Conservation (phyloP, 1,284 basidiomycete genomes). For the Cryptococcus hybrid region DNA sequence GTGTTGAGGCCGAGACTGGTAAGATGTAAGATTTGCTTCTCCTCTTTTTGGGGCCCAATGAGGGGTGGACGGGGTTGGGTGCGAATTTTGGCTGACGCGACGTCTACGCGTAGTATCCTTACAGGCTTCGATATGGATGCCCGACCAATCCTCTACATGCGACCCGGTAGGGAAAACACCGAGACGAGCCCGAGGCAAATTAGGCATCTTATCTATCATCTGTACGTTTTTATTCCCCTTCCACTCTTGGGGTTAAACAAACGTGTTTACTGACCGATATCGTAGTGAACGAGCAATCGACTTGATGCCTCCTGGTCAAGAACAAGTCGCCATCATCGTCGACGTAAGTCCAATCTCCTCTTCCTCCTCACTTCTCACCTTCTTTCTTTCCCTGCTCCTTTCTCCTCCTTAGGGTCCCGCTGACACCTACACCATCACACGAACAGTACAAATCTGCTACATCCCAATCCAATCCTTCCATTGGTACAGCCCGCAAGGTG, state of each 20-base stretch:
- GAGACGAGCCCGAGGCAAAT: constrained; percentile 70
- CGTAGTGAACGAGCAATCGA: constrained; percentile 80
- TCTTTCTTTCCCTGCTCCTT: no score
- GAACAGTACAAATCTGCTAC: constrained; percentile 68
- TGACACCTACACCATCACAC: not conserved
- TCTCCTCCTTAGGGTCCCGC: no score
- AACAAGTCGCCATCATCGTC: constrained; percentile 74
- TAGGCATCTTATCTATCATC: constrained; percentile 74
- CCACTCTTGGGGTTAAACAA: not conserved
- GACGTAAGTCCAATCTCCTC: constrained; percentile 51
- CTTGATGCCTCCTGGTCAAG: constrained; percentile 76
- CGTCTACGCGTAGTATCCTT: constrained; percentile 57
- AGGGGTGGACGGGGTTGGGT: not conserved
- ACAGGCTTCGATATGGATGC: constrained; percentile 80
- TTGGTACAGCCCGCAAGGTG: constrained; percentile 72
- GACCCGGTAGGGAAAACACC: constrained; percentile 78
- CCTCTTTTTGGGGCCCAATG: not conserved
- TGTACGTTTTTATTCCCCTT: constrained; percentile 57
- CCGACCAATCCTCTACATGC: constrained; percentile 78
- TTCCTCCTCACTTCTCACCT: no score
- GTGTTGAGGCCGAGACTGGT: constrained; percentile 72
- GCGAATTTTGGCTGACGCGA: not conserved
- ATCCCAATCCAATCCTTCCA: constrained; percentile 73
- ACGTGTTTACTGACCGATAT: no score
- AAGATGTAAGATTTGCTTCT: constrained; percentile 64